Conservation (phyloP, 768 basidiomycete species). For the Sporobolomyces pararoseus region DNA sequence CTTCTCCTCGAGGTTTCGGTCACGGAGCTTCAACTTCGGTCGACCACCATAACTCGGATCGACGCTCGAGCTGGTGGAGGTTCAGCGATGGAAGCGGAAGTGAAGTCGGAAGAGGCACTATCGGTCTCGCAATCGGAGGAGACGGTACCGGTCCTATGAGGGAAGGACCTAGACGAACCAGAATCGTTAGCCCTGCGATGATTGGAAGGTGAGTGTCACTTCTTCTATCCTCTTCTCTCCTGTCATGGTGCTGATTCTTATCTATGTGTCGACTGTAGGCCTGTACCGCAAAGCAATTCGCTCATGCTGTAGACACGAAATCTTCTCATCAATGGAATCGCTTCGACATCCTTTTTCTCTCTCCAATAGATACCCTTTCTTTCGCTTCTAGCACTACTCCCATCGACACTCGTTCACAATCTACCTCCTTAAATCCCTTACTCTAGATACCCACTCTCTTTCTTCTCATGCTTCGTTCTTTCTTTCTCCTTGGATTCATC, state of each 20-base stretch:
- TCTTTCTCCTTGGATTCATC: neutral
- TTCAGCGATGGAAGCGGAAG: constrained; percentile 17
- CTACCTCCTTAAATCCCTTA: no score
- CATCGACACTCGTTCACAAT: neutral
- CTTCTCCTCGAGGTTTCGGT: neutral
- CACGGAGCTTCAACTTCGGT: neutral
- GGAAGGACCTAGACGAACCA: constrained; percentile 32
- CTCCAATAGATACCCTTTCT: no score
- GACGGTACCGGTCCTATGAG: constrained; percentile 25
- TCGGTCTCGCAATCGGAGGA: constrained; percentile 15
- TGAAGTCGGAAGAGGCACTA: neutral
- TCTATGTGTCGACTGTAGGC: constrained; percentile 10
- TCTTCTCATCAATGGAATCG: no score
- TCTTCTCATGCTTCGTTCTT: neutral
- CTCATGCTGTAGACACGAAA: constrained; percentile 24
- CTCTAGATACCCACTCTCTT: neutral
- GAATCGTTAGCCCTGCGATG: constrained; percentile 12
- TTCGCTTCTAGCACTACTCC: neutral
- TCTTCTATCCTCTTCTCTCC: neutral
- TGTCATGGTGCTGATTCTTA: neutral
- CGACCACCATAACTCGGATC: constrained; percentile 14
- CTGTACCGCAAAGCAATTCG: constrained; percentile 35
- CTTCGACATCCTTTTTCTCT: no score
- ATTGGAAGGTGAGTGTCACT: constrained; percentile 31
- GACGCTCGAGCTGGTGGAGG: constrained; percentile 36